phyloP scores from a whole-genome alignment of 345 rosid species.

The Lepidium africanum region DNA sequence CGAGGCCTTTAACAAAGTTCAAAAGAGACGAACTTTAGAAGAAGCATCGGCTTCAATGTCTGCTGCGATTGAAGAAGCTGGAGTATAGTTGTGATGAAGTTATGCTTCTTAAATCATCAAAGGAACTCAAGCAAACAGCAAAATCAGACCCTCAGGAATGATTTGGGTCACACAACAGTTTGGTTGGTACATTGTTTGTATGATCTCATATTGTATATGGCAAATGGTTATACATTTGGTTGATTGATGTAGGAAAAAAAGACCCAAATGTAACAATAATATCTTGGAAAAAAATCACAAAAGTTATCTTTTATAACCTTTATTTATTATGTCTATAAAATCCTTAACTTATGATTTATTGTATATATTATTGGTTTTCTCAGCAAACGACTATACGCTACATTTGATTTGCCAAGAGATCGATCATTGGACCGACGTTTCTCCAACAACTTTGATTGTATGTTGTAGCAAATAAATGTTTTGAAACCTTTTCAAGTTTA shows the following conservation, averaged over 20 bases:
- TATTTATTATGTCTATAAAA: neutral
- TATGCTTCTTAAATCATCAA: neutral
- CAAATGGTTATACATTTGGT: conserved; percentile 19
- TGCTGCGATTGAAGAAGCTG: conserved; percentile 69
- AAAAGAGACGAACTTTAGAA: conserved; percentile 86
- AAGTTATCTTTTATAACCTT: neutral
- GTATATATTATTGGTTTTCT: neutral
- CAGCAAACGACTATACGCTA: neutral
- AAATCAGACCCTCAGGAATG: neutral
- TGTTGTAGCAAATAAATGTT: no score
- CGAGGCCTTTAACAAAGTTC: conserved; percentile 60
- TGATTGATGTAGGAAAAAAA: conserved; percentile 12
- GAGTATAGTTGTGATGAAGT: conserved; percentile 31
- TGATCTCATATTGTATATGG: conserved; percentile 25
- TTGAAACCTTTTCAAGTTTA: no score
- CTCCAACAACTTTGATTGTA: no score
- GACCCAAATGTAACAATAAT: neutral
- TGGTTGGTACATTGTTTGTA: conserved; percentile 14
- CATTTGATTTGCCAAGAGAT: neutral
- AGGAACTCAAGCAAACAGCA: conserved; percentile 16
- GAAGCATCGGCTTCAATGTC: conserved; percentile 96
- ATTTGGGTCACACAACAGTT: conserved; percentile 5
- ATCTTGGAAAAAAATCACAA: neutral
- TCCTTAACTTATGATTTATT: neutral
- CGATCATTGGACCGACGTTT: no score